phyloP scores from a whole-genome alignment of 228 moss, liverwort and hornwort species.

The Sphagnum fallax region DNA sequence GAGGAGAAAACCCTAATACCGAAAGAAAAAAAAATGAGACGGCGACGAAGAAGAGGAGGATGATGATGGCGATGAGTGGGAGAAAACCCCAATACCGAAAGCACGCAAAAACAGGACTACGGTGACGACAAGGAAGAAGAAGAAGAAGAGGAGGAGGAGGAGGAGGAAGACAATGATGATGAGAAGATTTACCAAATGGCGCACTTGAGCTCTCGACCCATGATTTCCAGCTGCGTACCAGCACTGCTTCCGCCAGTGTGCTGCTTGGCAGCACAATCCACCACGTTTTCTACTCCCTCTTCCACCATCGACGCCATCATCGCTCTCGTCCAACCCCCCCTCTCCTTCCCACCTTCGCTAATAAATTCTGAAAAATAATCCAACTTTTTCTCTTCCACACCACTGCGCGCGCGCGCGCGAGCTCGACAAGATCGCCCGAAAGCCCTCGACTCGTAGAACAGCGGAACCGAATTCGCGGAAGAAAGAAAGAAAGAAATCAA shows the following conservation, averaged over 20 bases:
- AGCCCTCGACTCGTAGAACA: too few species aligned
- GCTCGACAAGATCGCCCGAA: too few species aligned
- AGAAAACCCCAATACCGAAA: not conserved
- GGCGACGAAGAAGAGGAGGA: too few species aligned
- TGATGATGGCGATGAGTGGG: not conserved
- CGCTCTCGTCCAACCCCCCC: not conserved
- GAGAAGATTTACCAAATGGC: conserved; percentile 23
- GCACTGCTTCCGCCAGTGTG: conserved; percentile 1
- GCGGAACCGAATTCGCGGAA: too few species aligned
- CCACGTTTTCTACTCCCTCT: not conserved
- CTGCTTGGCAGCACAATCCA: not conserved
- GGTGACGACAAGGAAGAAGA: not conserved
- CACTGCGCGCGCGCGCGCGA: too few species aligned
- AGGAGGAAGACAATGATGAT: too few species aligned
- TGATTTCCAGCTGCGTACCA: conserved; percentile 29
- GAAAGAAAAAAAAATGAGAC: not conserved
- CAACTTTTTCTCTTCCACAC: too few species aligned
- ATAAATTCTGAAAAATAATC: too few species aligned
- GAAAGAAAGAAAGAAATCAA: too few species aligned
- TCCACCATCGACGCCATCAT: not conserved
- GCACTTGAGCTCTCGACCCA: conserved; percentile 48
- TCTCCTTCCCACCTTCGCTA: not conserved
- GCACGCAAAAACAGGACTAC: not conserved
- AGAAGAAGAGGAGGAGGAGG: too few species aligned
- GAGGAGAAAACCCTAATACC: too few species aligned